Evolutionary conservation across 2,329 filamentous ascomycete species (phyloP).

Genomic region (Cordyceps militaris): DNA sequence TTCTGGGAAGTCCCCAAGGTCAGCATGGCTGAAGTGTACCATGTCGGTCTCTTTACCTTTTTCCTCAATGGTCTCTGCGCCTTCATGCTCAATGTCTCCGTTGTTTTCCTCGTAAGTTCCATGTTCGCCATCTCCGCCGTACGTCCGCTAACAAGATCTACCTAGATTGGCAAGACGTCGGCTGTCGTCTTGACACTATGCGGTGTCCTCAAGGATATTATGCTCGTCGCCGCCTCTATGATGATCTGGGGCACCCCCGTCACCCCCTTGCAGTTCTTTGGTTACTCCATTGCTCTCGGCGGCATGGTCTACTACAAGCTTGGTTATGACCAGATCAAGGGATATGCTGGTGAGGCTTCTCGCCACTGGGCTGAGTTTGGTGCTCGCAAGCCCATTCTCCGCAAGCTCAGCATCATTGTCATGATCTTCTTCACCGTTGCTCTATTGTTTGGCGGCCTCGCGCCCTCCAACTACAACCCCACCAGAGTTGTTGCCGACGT

Average conservation of each 20-base stretch:
- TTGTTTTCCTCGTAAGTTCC: constrained; percentile 46
- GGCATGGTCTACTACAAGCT: constrained; percentile 79
- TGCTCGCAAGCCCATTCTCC: constrained; percentile 63
- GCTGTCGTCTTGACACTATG: constrained; percentile 80
- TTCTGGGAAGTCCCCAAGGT: constrained; percentile 67
- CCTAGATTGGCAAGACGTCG: constrained; percentile 80
- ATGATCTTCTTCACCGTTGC: constrained; percentile 58
- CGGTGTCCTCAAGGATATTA: constrained; percentile 81
- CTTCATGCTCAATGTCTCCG: constrained; percentile 76
- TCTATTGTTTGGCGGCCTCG: constrained; percentile 61
- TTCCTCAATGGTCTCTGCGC: constrained; percentile 70
- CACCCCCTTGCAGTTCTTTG: constrained; percentile 70
- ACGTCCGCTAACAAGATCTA: constrained; percentile 62
- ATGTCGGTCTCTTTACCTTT: constrained; percentile 66
- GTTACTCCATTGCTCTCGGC: constrained; percentile 71
- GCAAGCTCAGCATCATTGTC: constrained; percentile 68
- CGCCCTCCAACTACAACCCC: constrained; percentile 52
- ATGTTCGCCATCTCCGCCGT: not conserved
- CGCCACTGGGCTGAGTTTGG: constrained; percentile 75
- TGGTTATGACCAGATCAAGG: constrained; percentile 67
- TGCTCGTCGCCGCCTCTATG: constrained; percentile 74
- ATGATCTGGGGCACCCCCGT: constrained; percentile 74
- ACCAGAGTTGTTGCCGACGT: constrained; percentile 41
- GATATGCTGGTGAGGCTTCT: constrained; percentile 57
- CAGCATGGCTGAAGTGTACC: constrained; percentile 61